Base-by-base conservation (phyloP, 805 yeast species). In the Candida argentea region DNA sequence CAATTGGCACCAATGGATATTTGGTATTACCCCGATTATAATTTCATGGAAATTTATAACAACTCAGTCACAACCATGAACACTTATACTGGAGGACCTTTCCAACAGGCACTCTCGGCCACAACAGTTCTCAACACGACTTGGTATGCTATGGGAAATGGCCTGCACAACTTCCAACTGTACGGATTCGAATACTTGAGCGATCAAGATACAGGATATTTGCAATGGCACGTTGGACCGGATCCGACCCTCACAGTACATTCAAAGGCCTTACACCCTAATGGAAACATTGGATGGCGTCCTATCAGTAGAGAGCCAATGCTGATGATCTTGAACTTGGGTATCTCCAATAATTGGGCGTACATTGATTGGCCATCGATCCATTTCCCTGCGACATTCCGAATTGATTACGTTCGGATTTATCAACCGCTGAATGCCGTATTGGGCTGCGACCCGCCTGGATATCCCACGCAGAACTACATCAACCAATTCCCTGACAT, bases 1-100 rank as follows among this genome's bases (percentile, higher is more conserved):
- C 97, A 89, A 63, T 59, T 85, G 37, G 97, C 96, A 11, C 97
- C 97, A 6, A 74, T 74, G 49, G 97, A 89, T 55, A 77, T 86
- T 38, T 89, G 96, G 96, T 89, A 83, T 50, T 67, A 70, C 48
- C 95, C 95, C 4, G 94, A 89, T 55, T 86, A 86, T 53, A 71
- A 75, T 40, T 87, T 68, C 45, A 52, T 86, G 30, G 87, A 76
- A 47, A 61, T 89, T 36, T 61, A 80, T 54, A 84, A 89, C 56
- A 39, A 41, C 14, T 58, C 81, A 0, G 60, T 79, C 24, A 81
- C 95, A 2, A 50, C 76, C 9, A 82, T 86, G 87, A 89, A 87
- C 52, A 65, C 84, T 1, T 87, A 84, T 55, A 65, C 83, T 17
- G 98, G 97, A 34, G 95, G 95, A 26, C 95, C 95, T 1, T 73